phyloP scores from a whole-genome alignment of 306 rosid species.

The Pterocarpus macrocarpus region DNA sequence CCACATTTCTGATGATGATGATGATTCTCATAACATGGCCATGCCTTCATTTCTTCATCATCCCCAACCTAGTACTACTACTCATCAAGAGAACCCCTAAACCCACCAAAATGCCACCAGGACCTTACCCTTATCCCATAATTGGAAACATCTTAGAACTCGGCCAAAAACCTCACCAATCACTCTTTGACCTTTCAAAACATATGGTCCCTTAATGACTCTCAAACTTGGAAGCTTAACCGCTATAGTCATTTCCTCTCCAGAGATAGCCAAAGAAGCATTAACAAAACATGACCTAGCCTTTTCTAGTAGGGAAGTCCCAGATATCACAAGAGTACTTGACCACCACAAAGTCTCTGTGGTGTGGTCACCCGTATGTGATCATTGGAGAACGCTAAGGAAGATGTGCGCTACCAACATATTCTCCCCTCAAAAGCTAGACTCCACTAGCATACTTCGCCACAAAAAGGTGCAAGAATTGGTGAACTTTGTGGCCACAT shows the following conservation, averaged over 20 bases:
- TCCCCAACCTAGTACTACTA: background rate
- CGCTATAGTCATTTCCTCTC: slow-evolving; percentile 33
- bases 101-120: background rate
- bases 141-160: slow-evolving; percentile 22
- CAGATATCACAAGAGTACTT: background rate
- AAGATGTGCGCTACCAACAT: slow-evolving; percentile 10
- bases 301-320: background rate
- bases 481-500: background rate
- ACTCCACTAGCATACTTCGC: background rate
- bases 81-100: background rate
- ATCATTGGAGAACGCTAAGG: slow-evolving; percentile 31
- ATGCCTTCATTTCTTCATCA: background rate
- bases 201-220: slow-evolving; percentile 54
- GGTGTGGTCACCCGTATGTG: background rate
- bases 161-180: background rate
- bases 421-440: slow-evolving; percentile 27
- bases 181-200: slow-evolving; percentile 39
- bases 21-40: no score
- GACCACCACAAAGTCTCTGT: slow-evolving; percentile 24
- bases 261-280: slow-evolving; percentile 30
- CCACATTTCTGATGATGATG: no score
- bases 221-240: slow-evolving; percentile 52
- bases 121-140: slow-evolving; percentile 16
- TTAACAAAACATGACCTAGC: background rate
- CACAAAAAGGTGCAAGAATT: slow-evolving; percentile 17